Conservation (phyloP, 345 rosid genomes). For the Punica granatum region DNA sequence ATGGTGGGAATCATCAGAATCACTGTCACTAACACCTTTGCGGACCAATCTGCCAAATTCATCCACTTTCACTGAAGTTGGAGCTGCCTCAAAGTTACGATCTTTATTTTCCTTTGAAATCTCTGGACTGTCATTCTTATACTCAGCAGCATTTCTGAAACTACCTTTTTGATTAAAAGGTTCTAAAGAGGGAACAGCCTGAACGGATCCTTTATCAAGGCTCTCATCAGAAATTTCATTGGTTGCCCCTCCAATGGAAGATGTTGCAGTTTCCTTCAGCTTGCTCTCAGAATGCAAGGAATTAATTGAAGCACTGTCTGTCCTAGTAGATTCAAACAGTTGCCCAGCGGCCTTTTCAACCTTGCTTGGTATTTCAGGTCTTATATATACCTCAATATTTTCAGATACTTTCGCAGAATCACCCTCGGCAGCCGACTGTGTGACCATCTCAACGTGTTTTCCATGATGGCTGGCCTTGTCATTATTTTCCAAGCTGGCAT, state of each 20-base stretch:
- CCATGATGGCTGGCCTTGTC: slow-evolving; percentile 8
- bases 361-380: slow-evolving; percentile 7
- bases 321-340: slow-evolving; percentile 12
- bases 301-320: slow-evolving; percentile 5
- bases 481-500: slow-evolving; percentile 34
- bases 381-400: slow-evolving; percentile 12
- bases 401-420: slow-evolving; percentile 8
- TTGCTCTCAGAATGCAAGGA: slow-evolving; percentile 7
- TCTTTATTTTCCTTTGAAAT: slow-evolving; percentile 20
- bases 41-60: slow-evolving; percentile 51
- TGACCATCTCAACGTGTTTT: slow-evolving; percentile 7
- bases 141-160: slow-evolving; percentile 13
- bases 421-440: slow-evolving; percentile 14
- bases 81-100: slow-evolving; percentile 17
- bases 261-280: slow-evolving; percentile 16
- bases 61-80: slow-evolving; percentile 36
- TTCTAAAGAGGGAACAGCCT: slow-evolving; percentile 15
- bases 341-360: slow-evolving; percentile 14
- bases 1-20: slow-evolving; percentile 36
- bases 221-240: slow-evolving; percentile 14
- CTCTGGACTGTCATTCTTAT: slow-evolving; percentile 14
- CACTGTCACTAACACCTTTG: slow-evolving; percentile 51
- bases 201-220: slow-evolving; percentile 7
- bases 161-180: slow-evolving; percentile 15
- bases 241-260: slow-evolving; percentile 10